Percentiles rank a stretch among this genome's conserved stretches.
phyloP scores from a whole-genome alignment of 352 stramenopile genomes.

The Phytophthora sojae region DNA sequence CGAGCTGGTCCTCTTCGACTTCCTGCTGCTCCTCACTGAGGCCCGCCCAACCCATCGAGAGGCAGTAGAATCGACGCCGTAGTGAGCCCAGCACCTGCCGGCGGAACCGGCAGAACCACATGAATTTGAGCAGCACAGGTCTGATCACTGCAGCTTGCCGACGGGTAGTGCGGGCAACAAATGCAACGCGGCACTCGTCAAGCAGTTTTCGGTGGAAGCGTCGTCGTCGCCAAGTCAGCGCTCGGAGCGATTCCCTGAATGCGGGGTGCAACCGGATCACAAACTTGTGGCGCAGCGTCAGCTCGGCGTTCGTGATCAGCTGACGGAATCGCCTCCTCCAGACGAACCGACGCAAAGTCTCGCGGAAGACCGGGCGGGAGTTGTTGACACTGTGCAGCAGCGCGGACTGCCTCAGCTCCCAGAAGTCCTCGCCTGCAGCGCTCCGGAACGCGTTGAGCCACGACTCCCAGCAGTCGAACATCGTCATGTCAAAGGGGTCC shows the following conservation, averaged over 20 bases:
- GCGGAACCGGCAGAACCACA: constrained; percentile 28
- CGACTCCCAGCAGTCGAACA: constrained; percentile 23
- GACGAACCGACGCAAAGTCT: constrained; percentile 22
- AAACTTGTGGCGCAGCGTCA: constrained; percentile 21
- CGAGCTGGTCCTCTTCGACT: constrained; percentile 17
- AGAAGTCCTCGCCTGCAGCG: constrained; percentile 4
- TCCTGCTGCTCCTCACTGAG: constrained; percentile 28
- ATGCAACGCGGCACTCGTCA: constrained; percentile 17
- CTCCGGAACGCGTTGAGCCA: constrained; percentile 17
- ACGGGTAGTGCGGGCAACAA: constrained; percentile 5
- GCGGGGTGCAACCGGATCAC: constrained; percentile 7
- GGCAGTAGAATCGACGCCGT: constrained; percentile 21
- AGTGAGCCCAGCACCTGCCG: constrained; percentile 10
- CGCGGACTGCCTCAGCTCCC: constrained; percentile 3
- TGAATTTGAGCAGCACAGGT: constrained; percentile 17
- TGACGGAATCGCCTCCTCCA: constrained; percentile 28
- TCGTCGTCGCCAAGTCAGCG: constrained; percentile 24
- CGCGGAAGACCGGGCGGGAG: constrained; percentile 4
- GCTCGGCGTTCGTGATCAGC: constrained; percentile 4
- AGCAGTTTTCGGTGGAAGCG: constrained; percentile 27
- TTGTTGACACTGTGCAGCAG: constrained; percentile 16
- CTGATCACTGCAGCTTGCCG: constrained; percentile 7
- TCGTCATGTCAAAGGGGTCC: constrained; percentile 41
- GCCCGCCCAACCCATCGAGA: constrained; percentile 10
- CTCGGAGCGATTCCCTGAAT: constrained; percentile 23